Evolutionary conservation across 2,329 filamentous ascomycete genomes (phyloP), one percentile per base, ranked within the genome.

Genomic region (Sclerotinia subarctica): DNA sequence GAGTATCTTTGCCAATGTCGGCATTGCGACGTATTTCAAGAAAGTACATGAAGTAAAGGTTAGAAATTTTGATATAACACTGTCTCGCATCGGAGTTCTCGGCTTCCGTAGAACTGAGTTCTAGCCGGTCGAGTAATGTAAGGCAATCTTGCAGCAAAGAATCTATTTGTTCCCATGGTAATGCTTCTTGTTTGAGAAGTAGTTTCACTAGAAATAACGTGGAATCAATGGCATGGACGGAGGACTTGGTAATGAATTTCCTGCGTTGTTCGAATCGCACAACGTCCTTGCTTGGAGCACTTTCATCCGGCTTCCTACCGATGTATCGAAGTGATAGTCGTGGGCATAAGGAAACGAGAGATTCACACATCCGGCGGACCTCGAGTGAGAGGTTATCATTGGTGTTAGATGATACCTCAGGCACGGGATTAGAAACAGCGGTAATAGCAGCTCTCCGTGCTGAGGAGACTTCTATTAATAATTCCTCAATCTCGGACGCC

Each of bases 21-120:
- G 78, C 72, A 32, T 80, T 78, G 62, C 84, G 85, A 19, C 82
- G 79, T 69, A 86, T 76, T 56, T 82, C 80, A 24, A 85, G 78
- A 74, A 87, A 87, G 59, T 86, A 82, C n/a, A 86, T 81, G 76
- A 89, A 92, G 75, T 92, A 92, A 3, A 91, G 82, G 72, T 90
- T 89, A 0, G 90, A 92, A 35, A 92, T 85, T 73, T 88, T 91
- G 70, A 90, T 83, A 68, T 86, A 81, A 71, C 88, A 86, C 2
- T 80, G 81, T n/a, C 76, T 73, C 26, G 78, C 71, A 10, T 58
- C 26, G 26, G 78, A 72, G 35, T 78, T 78, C 24, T 68, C 70
- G 26, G 76, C 74, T 24, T 74, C 69, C 21, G 58, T 24, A 19
- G 46, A 56, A 32, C 42, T 66, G 10, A 64, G 79, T 6, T 82